Evolutionary conservation across 176 grass and related monocot genomes (phyloP).

Genomic region (Hordeum marinum): DNA sequence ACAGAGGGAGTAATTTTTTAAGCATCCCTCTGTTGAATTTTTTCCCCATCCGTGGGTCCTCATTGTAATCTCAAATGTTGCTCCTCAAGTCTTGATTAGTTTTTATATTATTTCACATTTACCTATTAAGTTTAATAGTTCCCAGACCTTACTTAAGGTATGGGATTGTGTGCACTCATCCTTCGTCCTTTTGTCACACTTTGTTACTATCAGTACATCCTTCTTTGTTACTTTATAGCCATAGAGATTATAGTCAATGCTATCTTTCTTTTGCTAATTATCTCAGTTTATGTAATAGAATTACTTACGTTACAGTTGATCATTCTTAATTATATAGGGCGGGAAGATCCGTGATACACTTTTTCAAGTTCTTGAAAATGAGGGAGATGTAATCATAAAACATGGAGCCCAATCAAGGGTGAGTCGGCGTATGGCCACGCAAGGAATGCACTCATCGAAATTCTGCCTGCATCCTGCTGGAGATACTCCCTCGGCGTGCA

Average conservation of each 20-base stretch:
- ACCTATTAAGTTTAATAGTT: neutral
- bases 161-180: neutral
- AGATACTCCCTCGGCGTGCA: constrained; percentile 75
- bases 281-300: neutral
- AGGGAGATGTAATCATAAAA: constrained; percentile 76
- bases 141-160: neutral
- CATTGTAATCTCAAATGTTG: neutral
- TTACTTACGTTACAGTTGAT: neutral
- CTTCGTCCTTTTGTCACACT: neutral
- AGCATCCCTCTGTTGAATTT: neutral
- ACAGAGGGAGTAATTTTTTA: neutral
- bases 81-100: neutral
- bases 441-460: constrained; percentile 83
- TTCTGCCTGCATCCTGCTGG: constrained; percentile 95
- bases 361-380: constrained; percentile 81
- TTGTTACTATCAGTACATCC: neutral
- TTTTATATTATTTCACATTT: neutral
- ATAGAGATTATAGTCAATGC: neutral
- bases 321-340: constrained; percentile 44
- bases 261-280: neutral
- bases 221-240: neutral
- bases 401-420: constrained; percentile 81
- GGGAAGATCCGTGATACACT: constrained; percentile 76
- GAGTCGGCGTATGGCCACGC: constrained; percentile 68
- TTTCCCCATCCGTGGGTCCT: neutral